Conservation (phyloP, 208 protist genomes). For the Blechomonas ayalai region DNA sequence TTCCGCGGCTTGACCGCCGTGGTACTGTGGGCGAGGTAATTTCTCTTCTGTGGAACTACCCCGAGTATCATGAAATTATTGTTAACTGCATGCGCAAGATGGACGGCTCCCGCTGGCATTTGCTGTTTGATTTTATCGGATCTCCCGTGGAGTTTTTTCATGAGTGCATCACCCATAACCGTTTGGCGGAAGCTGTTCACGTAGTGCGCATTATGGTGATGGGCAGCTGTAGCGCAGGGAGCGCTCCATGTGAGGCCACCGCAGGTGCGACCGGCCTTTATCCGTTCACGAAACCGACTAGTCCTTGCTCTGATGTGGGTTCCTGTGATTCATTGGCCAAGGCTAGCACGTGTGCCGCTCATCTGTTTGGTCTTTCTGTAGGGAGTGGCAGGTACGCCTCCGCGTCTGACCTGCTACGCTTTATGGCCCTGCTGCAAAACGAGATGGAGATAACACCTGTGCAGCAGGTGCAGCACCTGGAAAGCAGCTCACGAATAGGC, state of each 20-base stretch:
- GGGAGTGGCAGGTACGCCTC: conserved; percentile 26
- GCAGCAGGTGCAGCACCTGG: background rate
- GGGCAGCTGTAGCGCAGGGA: conserved; percentile 13
- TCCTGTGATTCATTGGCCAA: conserved; percentile 14
- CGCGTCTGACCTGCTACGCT: conserved; percentile 63
- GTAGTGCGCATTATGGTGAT: conserved; percentile 67
- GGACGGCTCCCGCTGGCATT: conserved; percentile 43
- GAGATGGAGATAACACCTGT: conserved; percentile 19
- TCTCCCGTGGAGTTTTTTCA: conserved; percentile 47
- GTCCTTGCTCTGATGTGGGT: conserved; percentile 3
- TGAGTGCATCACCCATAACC: conserved; percentile 54
- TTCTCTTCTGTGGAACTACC: conserved; percentile 51
- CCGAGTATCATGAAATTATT: conserved; percentile 60
- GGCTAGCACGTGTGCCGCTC: conserved; percentile 19
- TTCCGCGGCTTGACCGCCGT: conserved; percentile 22
- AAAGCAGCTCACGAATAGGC: conserved; percentile 1
- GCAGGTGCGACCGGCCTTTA: conserved; percentile 1
- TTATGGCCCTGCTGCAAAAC: conserved; percentile 47
- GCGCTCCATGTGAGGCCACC: background rate
- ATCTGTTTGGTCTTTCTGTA: conserved; percentile 30
- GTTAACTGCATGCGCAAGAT: conserved; percentile 72
- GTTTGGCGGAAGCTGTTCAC: conserved; percentile 55
- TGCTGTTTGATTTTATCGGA: conserved; percentile 63
- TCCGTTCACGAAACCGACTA: conserved; percentile 1
- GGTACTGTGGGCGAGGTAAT: conserved; percentile 36